phyloP scores from a whole-genome alignment of 169 alveolate species.

The Prorocentrum cordatum region DNA sequence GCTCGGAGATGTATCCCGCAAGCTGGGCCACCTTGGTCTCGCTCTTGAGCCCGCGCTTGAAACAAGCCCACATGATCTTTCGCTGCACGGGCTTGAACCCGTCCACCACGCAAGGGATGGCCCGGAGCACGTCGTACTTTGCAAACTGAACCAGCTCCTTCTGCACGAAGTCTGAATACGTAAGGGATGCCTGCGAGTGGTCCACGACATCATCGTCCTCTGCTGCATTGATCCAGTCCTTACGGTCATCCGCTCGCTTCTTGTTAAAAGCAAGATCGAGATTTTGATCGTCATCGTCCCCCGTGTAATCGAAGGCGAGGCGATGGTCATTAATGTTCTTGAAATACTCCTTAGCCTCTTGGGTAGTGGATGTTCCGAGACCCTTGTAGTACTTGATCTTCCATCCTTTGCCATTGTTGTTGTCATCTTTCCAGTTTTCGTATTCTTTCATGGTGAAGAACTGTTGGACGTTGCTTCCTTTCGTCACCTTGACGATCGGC shows the following conservation, averaged over 20 bases:
- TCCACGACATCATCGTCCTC: conserved; percentile 77
- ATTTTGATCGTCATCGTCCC: conserved; percentile 79
- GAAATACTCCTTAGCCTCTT: conserved; percentile 98
- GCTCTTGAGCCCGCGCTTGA: conserved; percentile 90
- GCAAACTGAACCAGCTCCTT: conserved; percentile 97
- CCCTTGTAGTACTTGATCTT: conserved; percentile 98
- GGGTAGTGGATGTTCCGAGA: conserved; percentile 97
- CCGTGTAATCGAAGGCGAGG: conserved; percentile 81
- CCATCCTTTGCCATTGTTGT: conserved; percentile 85
- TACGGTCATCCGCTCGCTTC: conserved; percentile 75
- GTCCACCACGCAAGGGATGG: conserved; percentile 96
- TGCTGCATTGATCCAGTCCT: conserved; percentile 75
- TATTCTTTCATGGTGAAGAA: conserved; percentile 95
- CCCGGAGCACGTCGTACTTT: conserved; percentile 93
- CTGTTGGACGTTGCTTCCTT: conserved; percentile 78
- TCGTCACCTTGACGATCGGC: conserved; percentile 88
- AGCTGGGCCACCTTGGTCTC: conserved; percentile 94
- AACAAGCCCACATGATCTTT: conserved; percentile 93
- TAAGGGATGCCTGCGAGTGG: conserved; percentile 68
- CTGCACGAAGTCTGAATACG: conserved; percentile 92
- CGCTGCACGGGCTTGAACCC: conserved; percentile 99
- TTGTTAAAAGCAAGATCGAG: conserved; percentile 98
- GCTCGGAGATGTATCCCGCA: conserved; percentile 94
- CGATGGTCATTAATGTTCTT: conserved; percentile 88
- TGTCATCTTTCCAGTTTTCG: conserved; percentile 89